These are phyloP conservation scores for Thymus quinquecostatus DNA, from an alignment of 257 asterid species.

Conservation along the genomic window DNA sequence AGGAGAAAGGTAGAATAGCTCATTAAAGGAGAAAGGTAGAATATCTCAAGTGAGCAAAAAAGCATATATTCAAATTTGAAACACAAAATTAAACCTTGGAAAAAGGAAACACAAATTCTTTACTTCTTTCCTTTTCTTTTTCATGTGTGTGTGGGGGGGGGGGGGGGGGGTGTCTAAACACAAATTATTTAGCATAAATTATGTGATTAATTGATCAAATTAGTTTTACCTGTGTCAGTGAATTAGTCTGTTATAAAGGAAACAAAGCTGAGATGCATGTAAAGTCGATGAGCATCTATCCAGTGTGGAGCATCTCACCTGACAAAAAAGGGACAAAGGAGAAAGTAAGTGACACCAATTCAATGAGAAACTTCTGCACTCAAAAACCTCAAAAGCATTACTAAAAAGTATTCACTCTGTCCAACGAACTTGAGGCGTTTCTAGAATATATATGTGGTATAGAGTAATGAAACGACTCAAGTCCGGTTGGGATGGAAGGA, in stretches of 20 bases:
- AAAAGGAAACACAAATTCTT: not conserved
- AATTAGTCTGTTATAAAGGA: not conserved
- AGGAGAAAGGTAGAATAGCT: not conserved
- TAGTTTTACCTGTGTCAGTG: not conserved
- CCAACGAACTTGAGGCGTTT: too few relatives aligned
- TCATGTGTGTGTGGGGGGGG: too few relatives aligned
- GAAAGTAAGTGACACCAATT: slow-evolving; percentile 6
- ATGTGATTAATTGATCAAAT: not conserved
- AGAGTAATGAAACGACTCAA: too few relatives aligned
- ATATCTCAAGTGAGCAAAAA: not conserved
- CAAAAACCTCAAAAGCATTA: slow-evolving; percentile 1
- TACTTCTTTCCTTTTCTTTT: not conserved
- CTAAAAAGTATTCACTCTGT: not conserved
- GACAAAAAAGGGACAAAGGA: not conserved
- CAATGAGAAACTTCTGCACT: slow-evolving; percentile 8
- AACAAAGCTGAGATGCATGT: slow-evolving; percentile 5
- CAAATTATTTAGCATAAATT: not conserved
- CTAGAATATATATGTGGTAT: too few relatives aligned
- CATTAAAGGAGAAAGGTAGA: not conserved
- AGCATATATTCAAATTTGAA: slow-evolving; percentile 14
- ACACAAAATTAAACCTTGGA: not conserved
- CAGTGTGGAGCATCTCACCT: not conserved
- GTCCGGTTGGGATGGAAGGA: not conserved
- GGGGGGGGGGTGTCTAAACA: not conserved
- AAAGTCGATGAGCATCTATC: not conserved